A percentile compares a stretch with the other conserved stretches of the same genome.
Conservation (phyloP, 2,329 filamentous ascomycete genomes). For the Claviceps sp. region DNA sequence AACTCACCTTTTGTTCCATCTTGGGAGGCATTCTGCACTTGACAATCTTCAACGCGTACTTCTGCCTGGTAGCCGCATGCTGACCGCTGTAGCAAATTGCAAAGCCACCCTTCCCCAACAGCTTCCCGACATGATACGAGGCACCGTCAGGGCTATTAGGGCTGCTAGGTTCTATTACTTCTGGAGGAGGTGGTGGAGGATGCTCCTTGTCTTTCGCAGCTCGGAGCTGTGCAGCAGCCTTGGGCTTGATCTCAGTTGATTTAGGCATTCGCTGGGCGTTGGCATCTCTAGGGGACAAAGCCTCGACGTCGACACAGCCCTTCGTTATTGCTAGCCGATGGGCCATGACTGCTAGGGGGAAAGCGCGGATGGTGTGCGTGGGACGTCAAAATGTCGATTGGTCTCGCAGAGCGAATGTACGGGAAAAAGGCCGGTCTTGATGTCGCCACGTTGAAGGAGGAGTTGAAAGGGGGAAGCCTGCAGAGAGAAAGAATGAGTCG, state of each 20-base stretch:
- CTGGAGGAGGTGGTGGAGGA: conserved; percentile 47
- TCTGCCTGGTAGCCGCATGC: conserved; percentile 50
- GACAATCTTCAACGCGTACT: conserved; percentile 70
- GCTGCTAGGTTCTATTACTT: conserved; percentile 50
- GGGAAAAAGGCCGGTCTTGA: neutral
- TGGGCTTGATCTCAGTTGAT: conserved; percentile 35
- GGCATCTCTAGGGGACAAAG: conserved; percentile 50
- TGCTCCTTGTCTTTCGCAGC: conserved; percentile 52
- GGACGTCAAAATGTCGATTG: neutral
- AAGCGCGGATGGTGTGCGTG: conserved; percentile 4
- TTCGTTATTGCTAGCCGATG: conserved; percentile 33
- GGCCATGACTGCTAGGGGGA: conserved; percentile 23
- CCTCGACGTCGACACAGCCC: conserved; percentile 44
- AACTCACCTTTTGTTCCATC: conserved; percentile 66
- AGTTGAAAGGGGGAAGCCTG: neutral
- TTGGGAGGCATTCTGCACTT: conserved; percentile 71
- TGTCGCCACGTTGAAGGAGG: neutral
- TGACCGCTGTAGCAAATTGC: conserved; percentile 69
- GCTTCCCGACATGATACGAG: conserved; percentile 58
- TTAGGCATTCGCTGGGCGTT: conserved; percentile 45
- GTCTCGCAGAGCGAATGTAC: neutral
- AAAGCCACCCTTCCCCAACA: conserved; percentile 71
- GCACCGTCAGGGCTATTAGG: conserved; percentile 56
- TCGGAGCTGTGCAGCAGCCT: conserved; percentile 38
- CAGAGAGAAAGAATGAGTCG: neutral